Percentiles rank a stretch among this genome's conserved stretches.
phyloP scores from a whole-genome alignment of 2,329 filamentous ascomycete genomes.

The Arthrinium puccinioides region DNA sequence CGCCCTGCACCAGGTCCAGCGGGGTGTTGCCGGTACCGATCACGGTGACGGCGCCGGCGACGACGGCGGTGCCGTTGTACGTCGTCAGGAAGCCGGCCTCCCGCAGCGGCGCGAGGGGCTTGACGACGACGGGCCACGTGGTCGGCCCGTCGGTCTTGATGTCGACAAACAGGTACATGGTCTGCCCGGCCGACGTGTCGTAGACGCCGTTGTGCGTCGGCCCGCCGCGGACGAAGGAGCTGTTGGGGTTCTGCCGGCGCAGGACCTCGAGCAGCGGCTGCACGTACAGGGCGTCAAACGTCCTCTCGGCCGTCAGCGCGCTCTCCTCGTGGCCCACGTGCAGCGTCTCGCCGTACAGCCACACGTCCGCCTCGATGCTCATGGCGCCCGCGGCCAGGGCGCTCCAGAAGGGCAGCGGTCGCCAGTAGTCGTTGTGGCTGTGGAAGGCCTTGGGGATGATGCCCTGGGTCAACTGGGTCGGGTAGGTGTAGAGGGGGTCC shows the following conservation, averaged over 20 bases:
- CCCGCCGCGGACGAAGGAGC: constrained; percentile 29
- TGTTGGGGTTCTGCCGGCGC: constrained; percentile 38
- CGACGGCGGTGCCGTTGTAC: constrained; percentile 38
- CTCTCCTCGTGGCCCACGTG: constrained; percentile 54
- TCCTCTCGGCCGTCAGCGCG: constrained; percentile 43
- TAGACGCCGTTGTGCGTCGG: constrained; percentile 44
- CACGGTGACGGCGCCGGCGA: constrained; percentile 52
- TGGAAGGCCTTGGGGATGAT: constrained; percentile 36
- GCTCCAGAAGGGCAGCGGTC: constrained; percentile 49
- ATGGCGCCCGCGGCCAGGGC: constrained; percentile 50
- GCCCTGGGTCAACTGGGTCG: constrained; percentile 7
- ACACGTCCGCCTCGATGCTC: constrained; percentile 61
- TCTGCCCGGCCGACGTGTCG: constrained; percentile 36
- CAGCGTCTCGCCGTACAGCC: constrained; percentile 45
- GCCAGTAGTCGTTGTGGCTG: constrained; percentile 64
- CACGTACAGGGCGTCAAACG: constrained; percentile 54
- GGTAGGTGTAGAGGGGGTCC: constrained; percentile 4
- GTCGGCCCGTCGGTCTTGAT: constrained; percentile 49
- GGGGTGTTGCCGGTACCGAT: constrained; percentile 58
- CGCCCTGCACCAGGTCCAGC: constrained; percentile 42
- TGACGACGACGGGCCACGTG: constrained; percentile 43
- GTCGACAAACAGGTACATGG: constrained; percentile 57
- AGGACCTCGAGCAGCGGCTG: constrained; percentile 54
- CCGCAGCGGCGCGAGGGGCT: constrained; percentile 49
- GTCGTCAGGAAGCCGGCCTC: constrained; percentile 45